These are phyloP conservation scores for Uromyces viciae-fabae DNA, from an alignment of 1,284 basidiomycete species.

Conservation along the genomic window DNA sequence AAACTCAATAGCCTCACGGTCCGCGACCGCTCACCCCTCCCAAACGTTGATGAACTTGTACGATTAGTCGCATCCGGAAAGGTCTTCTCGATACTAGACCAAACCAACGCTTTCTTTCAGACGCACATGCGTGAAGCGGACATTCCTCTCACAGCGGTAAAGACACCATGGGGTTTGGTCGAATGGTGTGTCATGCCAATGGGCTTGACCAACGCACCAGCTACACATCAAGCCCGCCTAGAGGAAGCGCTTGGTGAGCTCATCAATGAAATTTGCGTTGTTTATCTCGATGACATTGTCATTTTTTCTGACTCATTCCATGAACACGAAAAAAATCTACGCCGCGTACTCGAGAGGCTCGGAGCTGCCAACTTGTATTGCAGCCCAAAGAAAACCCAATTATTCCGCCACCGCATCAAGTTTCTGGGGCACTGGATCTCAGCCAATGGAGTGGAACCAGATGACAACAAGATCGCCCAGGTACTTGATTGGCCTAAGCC, in stretches of 20 bases:
- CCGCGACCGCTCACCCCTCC: constrained; percentile 43
- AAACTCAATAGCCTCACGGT: not conserved
- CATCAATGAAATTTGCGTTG: constrained; percentile 51
- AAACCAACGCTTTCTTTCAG: constrained; percentile 47
- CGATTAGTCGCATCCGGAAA: constrained; percentile 37
- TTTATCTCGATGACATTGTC: constrained; percentile 54
- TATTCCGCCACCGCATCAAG: constrained; percentile 4
- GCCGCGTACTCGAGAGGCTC: not conserved
- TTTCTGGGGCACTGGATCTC: constrained; percentile 13
- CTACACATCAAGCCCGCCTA: constrained; percentile 53
- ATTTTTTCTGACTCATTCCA: constrained; percentile 58
- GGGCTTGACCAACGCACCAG: constrained; percentile 55
- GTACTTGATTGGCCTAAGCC: not conserved
- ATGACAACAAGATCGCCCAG: not conserved
- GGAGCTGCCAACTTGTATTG: not conserved
- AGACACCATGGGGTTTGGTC: constrained; percentile 33
- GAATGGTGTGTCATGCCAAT: constrained; percentile 47
- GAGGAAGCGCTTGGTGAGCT: constrained; percentile 49
- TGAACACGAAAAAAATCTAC: not conserved
- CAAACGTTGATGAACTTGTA: constrained; percentile 48
- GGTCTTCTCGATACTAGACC: constrained; percentile 48
- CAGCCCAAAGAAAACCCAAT: not conserved
- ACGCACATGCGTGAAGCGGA: constrained; percentile 39
- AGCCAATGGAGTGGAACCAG: not conserved
- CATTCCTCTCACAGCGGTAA: constrained; percentile 48